Evolutionary conservation across 2,329 filamentous ascomycete species (phyloP).

Genomic region (Verticillium tricorpus): DNA sequence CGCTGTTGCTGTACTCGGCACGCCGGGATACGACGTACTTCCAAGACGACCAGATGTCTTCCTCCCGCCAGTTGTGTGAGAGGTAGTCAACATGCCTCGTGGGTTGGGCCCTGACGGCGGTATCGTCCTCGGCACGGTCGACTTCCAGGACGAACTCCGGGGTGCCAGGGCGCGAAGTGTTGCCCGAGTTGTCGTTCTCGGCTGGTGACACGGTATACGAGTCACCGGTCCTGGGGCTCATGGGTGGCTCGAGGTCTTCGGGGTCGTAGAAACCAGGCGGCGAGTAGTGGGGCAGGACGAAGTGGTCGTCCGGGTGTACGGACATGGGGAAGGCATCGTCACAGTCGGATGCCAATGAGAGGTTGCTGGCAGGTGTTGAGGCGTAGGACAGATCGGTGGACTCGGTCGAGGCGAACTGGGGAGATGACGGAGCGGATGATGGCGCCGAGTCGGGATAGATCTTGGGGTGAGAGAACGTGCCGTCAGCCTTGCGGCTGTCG

Average conservation of each 20-base stretch:
- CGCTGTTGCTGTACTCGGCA: slow-evolving; percentile 74
- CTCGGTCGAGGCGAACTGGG: slow-evolving; percentile 45
- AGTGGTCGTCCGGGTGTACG: slow-evolving; percentile 42
- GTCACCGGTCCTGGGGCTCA: slow-evolving; percentile 44
- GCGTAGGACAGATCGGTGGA: slow-evolving; percentile 53
- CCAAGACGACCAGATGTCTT: slow-evolving; percentile 98
- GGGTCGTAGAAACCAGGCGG: slow-evolving; percentile 42
- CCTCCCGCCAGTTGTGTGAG: slow-evolving; percentile 88
- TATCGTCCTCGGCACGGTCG: slow-evolving; percentile 73
- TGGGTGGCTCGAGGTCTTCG: slow-evolving; percentile 46
- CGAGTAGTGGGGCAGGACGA: slow-evolving; percentile 40
- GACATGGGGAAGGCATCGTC: slow-evolving; percentile 40
- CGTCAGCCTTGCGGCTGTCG: slow-evolving; percentile 39
- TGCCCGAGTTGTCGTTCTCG: slow-evolving; percentile 43
- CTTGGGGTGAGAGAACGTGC: slow-evolving; percentile 38
- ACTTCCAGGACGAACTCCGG: slow-evolving; percentile 36
- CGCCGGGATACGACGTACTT: slow-evolving; percentile 81
- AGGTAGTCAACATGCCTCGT: slow-evolving; percentile 93
- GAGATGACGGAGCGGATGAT: slow-evolving; percentile 54
- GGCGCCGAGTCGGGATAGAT: slow-evolving; percentile 40
- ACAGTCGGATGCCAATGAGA: slow-evolving; percentile 56
- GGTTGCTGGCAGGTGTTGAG: slow-evolving; percentile 59
- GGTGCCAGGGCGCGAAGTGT: slow-evolving; percentile 53
- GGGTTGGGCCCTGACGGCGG: slow-evolving; percentile 66
- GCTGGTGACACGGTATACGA: slow-evolving; percentile 49